These are phyloP conservation scores for Tritrichomonas foetus DNA, from an alignment of 208 protist species.

Conservation along the genomic window DNA sequence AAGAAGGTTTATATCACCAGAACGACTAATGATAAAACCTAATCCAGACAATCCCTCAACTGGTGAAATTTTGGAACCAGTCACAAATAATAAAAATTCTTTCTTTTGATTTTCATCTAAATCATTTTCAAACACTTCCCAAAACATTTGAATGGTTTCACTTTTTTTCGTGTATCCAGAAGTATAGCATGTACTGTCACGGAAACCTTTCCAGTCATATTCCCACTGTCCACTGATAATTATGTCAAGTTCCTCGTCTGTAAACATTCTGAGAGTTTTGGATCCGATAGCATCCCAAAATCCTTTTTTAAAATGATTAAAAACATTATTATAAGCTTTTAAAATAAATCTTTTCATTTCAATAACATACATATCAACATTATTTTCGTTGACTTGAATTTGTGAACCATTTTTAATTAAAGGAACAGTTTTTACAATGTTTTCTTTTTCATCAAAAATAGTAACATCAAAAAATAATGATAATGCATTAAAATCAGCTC, in stretches of 20 bases:
- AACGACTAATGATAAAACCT: slow-evolving; percentile 36
- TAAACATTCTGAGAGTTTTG: not conserved
- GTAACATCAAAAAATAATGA: not conserved
- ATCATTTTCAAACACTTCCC: slow-evolving; percentile 57
- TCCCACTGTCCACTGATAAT: not conserved
- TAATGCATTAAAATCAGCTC: too few species aligned
- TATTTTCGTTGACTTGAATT: slow-evolving; percentile 49
- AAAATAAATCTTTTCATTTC: too few species aligned
- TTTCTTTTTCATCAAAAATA: slow-evolving; percentile 33
- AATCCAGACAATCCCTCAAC: not conserved
- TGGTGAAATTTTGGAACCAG: slow-evolving; percentile 51
- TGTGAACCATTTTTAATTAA: slow-evolving; percentile 44
- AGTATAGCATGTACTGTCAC: slow-evolving; percentile 29
- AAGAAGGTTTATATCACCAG: slow-evolving; percentile 53
- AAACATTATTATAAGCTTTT: too few species aligned
- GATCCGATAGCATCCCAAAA: too few species aligned
- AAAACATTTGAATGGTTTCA: slow-evolving; percentile 56
- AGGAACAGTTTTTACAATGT: slow-evolving; percentile 28
- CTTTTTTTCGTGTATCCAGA: slow-evolving; percentile 55
- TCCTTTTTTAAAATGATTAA: too few species aligned
- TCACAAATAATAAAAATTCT: slow-evolving; percentile 61
- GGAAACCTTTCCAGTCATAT: not conserved
- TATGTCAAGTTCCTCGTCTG: not conserved
- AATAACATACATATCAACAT: slow-evolving; percentile 47
- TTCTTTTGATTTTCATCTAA: slow-evolving; percentile 57